These are phyloP conservation scores for Monosporozyma siamensis DNA, from an alignment of 805 yeast species.

Conservation along the genomic window DNA sequence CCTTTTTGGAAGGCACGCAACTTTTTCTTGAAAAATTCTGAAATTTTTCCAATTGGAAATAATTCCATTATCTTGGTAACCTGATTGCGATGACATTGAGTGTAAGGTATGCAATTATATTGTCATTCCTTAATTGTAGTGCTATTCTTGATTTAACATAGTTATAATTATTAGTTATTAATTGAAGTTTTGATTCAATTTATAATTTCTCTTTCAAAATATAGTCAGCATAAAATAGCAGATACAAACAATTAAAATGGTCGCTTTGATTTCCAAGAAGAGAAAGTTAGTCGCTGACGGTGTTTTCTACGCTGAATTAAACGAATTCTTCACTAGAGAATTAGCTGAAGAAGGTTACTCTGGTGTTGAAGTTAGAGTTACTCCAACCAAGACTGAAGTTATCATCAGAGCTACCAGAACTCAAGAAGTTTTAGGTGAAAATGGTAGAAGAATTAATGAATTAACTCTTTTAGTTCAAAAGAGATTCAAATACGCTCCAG, in stretches of 20 bases:
- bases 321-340: conserved; percentile 99
- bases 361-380: conserved; percentile 98
- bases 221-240: conserved; percentile 7
- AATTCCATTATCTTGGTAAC: too few species aligned
- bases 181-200: too few species aligned
- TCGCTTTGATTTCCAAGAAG: conserved; percentile 76
- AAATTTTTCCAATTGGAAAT: too few species aligned
- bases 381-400: conserved; percentile 96
- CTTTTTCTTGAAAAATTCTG: too few species aligned
- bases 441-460: conserved; percentile 99
- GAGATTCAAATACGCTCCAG: conserved; percentile 96
- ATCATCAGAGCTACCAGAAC: conserved; percentile 99
- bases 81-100: too few species aligned
- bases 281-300: conserved; percentile 99
- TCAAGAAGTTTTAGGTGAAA: conserved; percentile 97
- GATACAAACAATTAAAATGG: conserved; percentile 22
- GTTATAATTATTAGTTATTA: too few species aligned
- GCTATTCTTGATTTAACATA: too few species aligned
- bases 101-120: too few species aligned
- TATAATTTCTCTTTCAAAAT: background rate
- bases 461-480: conserved; percentile 94
- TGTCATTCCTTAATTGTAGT: too few species aligned
- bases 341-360: conserved; percentile 99
- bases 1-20: too few species aligned
- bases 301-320: conserved; percentile 99